A percentile compares a stretch with the other conserved stretches of the same genome.
Conservation (phyloP, 192 early-diverging fungal genomes). For the Anaeromyces robustus region DNA sequence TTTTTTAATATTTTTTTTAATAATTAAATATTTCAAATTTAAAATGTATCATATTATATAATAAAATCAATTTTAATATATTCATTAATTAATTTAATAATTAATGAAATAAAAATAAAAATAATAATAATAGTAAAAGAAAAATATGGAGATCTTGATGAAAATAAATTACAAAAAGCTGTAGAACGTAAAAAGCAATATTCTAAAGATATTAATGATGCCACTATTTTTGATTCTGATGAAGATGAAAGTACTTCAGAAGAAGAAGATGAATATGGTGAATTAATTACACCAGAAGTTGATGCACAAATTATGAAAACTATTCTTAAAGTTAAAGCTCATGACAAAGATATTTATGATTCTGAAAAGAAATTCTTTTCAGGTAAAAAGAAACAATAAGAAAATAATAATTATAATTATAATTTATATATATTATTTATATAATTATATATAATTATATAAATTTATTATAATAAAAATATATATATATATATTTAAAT, state of each 20-base stretch:
- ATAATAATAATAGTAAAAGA: conserved; percentile 27
- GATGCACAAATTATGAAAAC: conserved; percentile 91
- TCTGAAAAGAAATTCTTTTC: conserved; percentile 55
- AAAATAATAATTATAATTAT: no score
- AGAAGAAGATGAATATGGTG: conserved; percentile 64
- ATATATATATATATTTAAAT: no score
- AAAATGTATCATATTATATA: no score
- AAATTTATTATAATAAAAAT: no score
- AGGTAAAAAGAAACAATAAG: conserved; percentile 3
- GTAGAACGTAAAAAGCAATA: conserved; percentile 16
- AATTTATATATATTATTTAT: no score
- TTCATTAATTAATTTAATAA: no score
- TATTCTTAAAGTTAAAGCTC: conserved; percentile 57
- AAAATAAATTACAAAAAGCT: not conserved
- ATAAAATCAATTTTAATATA: no score
- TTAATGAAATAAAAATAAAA: not conserved
- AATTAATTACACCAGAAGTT: conserved; percentile 70
- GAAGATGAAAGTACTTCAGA: conserved; percentile 31
- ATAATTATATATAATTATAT: no score
- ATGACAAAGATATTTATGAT: conserved; percentile 74
- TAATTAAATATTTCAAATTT: no score
- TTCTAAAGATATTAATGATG: conserved; percentile 18
- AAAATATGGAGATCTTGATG: conserved; percentile 27
- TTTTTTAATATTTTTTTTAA: no score
- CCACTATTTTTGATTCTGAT: conserved; percentile 38